phyloP scores from a whole-genome alignment of 768 basidiomycete genomes.

The Porpolomopsis calyptriformis region DNA sequence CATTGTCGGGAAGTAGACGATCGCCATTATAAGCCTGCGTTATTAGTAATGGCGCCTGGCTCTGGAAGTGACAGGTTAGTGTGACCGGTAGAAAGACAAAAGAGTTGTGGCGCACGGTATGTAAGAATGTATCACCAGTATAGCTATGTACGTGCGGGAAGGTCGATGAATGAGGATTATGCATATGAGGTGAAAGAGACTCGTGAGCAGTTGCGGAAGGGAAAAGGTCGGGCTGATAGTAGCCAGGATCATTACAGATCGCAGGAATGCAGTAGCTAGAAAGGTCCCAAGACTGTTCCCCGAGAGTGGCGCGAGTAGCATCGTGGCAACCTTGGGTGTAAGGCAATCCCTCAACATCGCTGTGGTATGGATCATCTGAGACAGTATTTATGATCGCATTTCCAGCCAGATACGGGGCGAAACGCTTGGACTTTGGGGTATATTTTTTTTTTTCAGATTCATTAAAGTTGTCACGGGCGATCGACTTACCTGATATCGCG shows the following conservation, averaged over 20 bases:
- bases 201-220: not conserved
- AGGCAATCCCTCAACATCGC: not conserved
- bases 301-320: too few species aligned
- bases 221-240: not conserved
- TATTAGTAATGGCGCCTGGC: not conserved
- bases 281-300: not conserved
- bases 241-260: not conserved
- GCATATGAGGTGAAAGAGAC: not conserved
- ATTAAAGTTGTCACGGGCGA: not conserved
- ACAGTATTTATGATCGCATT: not conserved
- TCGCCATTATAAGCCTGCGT: not conserved
- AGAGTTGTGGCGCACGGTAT: not conserved
- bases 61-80: too few species aligned
- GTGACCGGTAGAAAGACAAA: too few species aligned
- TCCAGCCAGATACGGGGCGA: not conserved
- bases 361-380: not conserved
- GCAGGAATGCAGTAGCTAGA: not conserved
- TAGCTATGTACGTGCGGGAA: not conserved
- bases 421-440: not conserved
- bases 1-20: not conserved
- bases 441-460: not conserved
- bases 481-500: not conserved
- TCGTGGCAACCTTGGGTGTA: not conserved
- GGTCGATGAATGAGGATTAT: not conserved
- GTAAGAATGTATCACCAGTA: not conserved